These are phyloP conservation scores for Cladosporium colombiae DNA, from an alignment of 2,329 filamentous ascomycete genomes.

Conservation along the genomic window DNA sequence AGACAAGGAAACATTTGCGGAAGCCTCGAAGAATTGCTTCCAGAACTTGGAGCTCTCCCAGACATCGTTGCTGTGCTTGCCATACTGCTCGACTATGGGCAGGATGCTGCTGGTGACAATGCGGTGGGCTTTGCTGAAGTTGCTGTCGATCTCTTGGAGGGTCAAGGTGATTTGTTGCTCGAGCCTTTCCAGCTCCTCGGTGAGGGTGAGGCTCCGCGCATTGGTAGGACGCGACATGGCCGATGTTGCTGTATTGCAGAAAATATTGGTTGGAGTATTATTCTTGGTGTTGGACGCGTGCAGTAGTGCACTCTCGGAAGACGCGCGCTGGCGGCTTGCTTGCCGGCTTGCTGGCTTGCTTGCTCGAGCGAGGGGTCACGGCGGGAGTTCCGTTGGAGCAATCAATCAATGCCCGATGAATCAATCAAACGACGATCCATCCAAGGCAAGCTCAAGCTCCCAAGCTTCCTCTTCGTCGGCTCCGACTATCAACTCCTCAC, in stretches of 20 bases:
- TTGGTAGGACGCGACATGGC: conserved; percentile 54
- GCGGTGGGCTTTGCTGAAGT: conserved; percentile 94
- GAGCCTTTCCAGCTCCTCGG: conserved; percentile 91
- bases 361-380: not conserved
- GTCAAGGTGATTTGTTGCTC: conserved; percentile 97
- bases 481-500: not conserved
- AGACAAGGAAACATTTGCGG: conserved; percentile 92
- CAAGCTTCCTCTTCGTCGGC: not conserved
- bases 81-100: conserved; percentile 92
- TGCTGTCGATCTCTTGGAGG: conserved; percentile 97
- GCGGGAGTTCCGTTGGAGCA: not conserved
- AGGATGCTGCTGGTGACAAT: conserved; percentile 94
- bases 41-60: conserved; percentile 99
- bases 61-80: conserved; percentile 86
- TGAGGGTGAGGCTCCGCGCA: conserved; percentile 70
- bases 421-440: not conserved
- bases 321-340: not conserved
- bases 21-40: conserved; percentile 99
- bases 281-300: not conserved
- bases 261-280: not conserved
- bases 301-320: not conserved
- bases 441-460: not conserved
- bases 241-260: not conserved
- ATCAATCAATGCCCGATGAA: not conserved
- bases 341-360: too few relatives aligned